Evolutionary conservation across 306 rosid species (phyloP), one percentile per base, ranked within the genome.

Genomic region (Casuarina glauca): DNA sequence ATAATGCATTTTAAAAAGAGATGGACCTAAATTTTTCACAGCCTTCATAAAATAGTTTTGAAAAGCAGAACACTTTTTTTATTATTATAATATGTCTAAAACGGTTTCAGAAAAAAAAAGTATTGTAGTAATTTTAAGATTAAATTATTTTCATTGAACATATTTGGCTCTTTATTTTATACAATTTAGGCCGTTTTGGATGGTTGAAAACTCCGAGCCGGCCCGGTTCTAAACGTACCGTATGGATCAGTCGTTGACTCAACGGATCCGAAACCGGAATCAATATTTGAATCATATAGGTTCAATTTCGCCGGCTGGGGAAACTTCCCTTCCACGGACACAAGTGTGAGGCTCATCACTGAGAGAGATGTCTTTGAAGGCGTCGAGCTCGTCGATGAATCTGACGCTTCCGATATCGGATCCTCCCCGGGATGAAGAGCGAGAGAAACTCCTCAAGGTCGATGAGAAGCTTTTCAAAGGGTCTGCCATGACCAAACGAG

Each of bases 401-500:
- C 44, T 52, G 62, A 72, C 76, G 44, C 87, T 94, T 44, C 98
- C 97, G 19, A 78, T 95, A 2, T 88, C 96, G 68, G 93, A 92
- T 88, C 88, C 92, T 84, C 89, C 86, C 0, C 76, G 73, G 44
- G 80, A 81, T 73, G 89, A 74, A 6, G 91, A 90, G 57, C 78
- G 83, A 43, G 91, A 89, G 72, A 80, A 85, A 45, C 84, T 81
- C 74, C 19, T 79, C 81, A 76, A 82, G 78, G 86, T 49, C 69
- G 88, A 84, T 4, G 91, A 83, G 45, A 84, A 90, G 77, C 89
- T 91, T 67, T 92, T 90, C 86, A 85, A 82, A 87, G 97, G 97
- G 26, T 92, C 98, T 76, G 76, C 94, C 86, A 91, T 95, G 95
- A 86, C 97, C 82, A 86, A 82, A 76, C 97, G 97, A 13, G 97